These are phyloP conservation scores for Phialophora expanda DNA, from an alignment of 2,329 filamentous ascomycete genomes.

Conservation along the genomic window DNA sequence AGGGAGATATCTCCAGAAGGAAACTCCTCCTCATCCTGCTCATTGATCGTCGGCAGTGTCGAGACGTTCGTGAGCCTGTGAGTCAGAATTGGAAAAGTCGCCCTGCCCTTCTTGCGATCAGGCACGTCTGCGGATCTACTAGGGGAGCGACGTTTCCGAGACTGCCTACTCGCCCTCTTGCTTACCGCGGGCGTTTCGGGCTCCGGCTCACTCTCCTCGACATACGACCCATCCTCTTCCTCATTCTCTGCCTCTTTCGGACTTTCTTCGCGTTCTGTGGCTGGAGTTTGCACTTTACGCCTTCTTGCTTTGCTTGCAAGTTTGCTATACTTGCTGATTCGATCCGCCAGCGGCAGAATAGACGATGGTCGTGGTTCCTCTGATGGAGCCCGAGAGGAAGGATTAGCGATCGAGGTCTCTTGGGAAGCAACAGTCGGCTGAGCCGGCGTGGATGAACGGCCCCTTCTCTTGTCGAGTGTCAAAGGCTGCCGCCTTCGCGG, in stretches of 20 bases:
- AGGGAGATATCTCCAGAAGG: conserved; percentile 13
- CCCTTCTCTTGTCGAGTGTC: conserved; percentile 23
- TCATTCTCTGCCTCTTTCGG: conserved; percentile 28
- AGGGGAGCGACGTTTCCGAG: conserved; percentile 8
- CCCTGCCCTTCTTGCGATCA: conserved; percentile 19
- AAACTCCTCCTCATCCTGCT: conserved; percentile 38
- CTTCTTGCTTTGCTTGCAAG: conserved; percentile 1
- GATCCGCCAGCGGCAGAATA: conserved; percentile 5
- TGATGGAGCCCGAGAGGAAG: conserved; percentile 1
- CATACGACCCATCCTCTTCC: conserved; percentile 35
- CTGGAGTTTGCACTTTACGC: conserved; percentile 27
- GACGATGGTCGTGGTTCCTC: background rate
- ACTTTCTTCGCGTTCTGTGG: conserved; percentile 26
- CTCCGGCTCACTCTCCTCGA: conserved; percentile 34
- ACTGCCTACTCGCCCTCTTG: conserved; percentile 25
- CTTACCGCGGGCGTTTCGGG: conserved; percentile 28
- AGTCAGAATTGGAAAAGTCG: conserved; percentile 42
- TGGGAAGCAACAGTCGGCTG: background rate
- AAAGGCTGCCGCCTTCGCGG: conserved; percentile 31
- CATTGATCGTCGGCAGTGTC: conserved; percentile 37
- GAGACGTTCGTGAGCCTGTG: conserved; percentile 41
- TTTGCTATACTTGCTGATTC: conserved; percentile 22
- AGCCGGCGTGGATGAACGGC: conserved; percentile 22
- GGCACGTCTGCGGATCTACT: conserved; percentile 15
- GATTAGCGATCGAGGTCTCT: conserved; percentile 2